Evolutionary conservation across 805 yeast genomes (phyloP).

Genomic region (Zygosaccharomyces bailii): DNA sequence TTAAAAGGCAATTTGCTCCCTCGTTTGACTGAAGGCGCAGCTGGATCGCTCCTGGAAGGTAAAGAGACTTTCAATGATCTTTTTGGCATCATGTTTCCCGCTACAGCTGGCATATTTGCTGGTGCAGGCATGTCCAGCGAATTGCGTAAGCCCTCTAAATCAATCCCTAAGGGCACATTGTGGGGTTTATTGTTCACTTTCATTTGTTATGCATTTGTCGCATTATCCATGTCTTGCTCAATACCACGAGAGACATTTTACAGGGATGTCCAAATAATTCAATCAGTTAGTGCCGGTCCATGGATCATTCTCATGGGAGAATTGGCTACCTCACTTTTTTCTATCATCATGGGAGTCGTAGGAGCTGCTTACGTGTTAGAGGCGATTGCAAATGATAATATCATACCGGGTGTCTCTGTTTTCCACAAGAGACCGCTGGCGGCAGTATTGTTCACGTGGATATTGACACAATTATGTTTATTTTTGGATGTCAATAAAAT

Average conservation of each 20-base stretch:
- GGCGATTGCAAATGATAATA: constrained; percentile 85
- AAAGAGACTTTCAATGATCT: constrained; percentile 78
- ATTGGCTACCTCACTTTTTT: constrained; percentile 82
- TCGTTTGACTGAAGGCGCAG: constrained; percentile 82
- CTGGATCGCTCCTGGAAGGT: constrained; percentile 65
- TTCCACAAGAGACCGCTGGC: constrained; percentile 65
- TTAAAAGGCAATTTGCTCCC: constrained; percentile 69
- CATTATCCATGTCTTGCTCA: constrained; percentile 71
- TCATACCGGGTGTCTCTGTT: constrained; percentile 70
- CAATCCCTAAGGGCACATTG: constrained; percentile 92
- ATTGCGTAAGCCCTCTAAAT: constrained; percentile 73
- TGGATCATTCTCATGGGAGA: constrained; percentile 81
- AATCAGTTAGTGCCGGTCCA: constrained; percentile 69
- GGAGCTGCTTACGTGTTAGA: constrained; percentile 91
- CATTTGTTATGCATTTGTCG: constrained; percentile 71
- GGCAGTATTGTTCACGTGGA: constrained; percentile 74
- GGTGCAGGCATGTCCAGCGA: constrained; percentile 99
- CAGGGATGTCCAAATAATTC: constrained; percentile 79
- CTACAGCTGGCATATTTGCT: constrained; percentile 97
- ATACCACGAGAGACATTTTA: constrained; percentile 77
- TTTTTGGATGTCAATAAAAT: constrained; percentile 90
- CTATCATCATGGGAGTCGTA: constrained; percentile 91
- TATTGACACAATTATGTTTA: constrained; percentile 76
- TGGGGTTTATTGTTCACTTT: constrained; percentile 80
- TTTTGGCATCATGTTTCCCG: constrained; percentile 96